Conservation (phyloP, 2,329 filamentous ascomycete genomes). For the Ophiostoma australiae region DNA sequence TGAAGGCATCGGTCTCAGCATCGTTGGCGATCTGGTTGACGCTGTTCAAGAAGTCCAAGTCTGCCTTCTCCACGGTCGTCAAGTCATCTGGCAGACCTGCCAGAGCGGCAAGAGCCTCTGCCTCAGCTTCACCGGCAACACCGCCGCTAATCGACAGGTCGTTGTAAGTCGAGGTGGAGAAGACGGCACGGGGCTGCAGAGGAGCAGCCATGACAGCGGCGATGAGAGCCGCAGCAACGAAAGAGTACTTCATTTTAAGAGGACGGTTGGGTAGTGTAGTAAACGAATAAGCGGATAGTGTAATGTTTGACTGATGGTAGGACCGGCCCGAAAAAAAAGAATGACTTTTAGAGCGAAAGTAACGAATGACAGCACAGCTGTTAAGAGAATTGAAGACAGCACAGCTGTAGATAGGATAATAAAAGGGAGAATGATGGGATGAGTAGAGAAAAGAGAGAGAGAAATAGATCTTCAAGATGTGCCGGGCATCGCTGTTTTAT, state of each 20-base stretch:
- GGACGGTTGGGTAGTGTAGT: not conserved
- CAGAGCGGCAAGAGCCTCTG: not conserved
- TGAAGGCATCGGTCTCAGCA: constrained; percentile 1
- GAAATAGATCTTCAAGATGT: constrained; percentile 1
- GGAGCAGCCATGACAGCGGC: constrained; percentile 2
- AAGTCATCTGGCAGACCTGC: not conserved
- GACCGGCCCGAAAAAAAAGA: not conserved
- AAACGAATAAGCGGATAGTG: not conserved
- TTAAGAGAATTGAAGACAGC: not conserved
- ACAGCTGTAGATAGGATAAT: not conserved
- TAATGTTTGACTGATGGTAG: not conserved
- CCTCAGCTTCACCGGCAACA: not conserved
- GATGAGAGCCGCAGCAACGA: constrained; percentile 3
- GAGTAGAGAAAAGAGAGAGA: not conserved
- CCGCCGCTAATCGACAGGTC: constrained; percentile 5
- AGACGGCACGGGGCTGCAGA: not conserved
- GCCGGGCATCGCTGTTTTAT: not conserved
- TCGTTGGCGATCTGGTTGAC: constrained; percentile 10
- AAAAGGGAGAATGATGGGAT: constrained; percentile 1
- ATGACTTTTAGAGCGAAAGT: not conserved
- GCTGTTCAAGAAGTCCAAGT: constrained; percentile 1
- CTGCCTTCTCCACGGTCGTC: constrained; percentile 1
- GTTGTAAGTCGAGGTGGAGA: constrained; percentile 4
- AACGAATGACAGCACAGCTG: not conserved
- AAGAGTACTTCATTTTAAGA: constrained; percentile 10